Base-by-base conservation (phyloP, 345 rosid genomes). In the Eucalyptus caleyi region DNA sequence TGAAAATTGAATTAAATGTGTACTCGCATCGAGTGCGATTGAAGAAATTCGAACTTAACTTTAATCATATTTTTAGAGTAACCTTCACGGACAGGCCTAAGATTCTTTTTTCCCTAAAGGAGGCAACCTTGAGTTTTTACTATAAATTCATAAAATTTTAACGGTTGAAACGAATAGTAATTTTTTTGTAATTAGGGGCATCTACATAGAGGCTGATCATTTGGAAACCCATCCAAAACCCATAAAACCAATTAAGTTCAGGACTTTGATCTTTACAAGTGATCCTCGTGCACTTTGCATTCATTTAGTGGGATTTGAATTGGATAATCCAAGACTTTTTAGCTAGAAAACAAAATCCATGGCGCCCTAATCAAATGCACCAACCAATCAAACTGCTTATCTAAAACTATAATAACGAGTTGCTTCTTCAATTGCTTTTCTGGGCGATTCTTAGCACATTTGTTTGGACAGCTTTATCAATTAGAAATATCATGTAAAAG, bases 271-370 rank as follows among this genome's bases (percentile, higher is more conserved):
- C 11, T 14, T 65, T 15, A 3, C 10, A 7, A 8, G 77, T n/a
- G 37, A 16, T n/a, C 37, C 40, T 65, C 11, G 1, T n/a, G 19
- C 10, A 15, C 1, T 65, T n/a, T 65, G 37, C 37, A 65, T 30
- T n/a, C 37, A 8, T n/a, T 65, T 4, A 65, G 23, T 15, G 77
- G 34, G 40, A 65, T 65, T 65, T 65, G 11, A 65, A 65, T 16
- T 4, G 9, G 10, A 16, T 6, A 4, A n/a, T 34, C 21, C 40
- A 6, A 0, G 37, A 65, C 8, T n/a, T 65, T 14, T n/a, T 1
- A 65, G 19, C 21, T 65, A 65, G 21, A 8, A 65, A 65, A n/a
- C 34, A 65, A 65, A 65, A 65, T 65, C 37, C 37, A 4, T 15
- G 19, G 9, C 3, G 10, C 37, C 72, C 72, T 62, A 62, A 65